Conservation (phyloP, 768 basidiomycete species). For the Tricholoma furcatifolium region DNA sequence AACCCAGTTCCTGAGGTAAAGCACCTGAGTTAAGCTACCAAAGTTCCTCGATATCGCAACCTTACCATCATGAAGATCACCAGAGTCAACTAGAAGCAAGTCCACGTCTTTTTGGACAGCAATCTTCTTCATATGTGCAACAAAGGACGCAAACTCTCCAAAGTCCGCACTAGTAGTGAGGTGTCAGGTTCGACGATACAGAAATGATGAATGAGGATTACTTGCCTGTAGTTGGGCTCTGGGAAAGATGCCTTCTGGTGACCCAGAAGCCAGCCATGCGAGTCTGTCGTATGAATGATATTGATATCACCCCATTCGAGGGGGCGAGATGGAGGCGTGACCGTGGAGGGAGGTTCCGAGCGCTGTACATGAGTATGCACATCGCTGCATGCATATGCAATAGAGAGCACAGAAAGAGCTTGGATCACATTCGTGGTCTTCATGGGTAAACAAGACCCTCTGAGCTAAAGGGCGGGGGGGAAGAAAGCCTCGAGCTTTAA, state of each 20-base stretch:
- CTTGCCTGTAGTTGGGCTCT: constrained; percentile 50
- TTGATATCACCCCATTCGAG: constrained; percentile 90
- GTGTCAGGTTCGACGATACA: not conserved
- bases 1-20: constrained; percentile 62
- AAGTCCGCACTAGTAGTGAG: constrained; percentile 30
- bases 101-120: constrained; percentile 63
- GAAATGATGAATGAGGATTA: not conserved
- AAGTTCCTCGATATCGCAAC: not conserved
- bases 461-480: not conserved
- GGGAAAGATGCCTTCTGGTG: constrained; percentile 76
- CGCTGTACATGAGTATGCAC: constrained; percentile 25
- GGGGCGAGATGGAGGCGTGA: constrained; percentile 62
- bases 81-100: constrained; percentile 78
- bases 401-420: not conserved
- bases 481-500: not conserved
- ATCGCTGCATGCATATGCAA: not conserved
- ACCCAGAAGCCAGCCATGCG: constrained; percentile 68
- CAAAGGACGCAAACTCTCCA: constrained; percentile 21
- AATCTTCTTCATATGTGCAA: constrained; percentile 14
- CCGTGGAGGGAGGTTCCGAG: constrained; percentile 36
- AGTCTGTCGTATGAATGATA: constrained; percentile 84
- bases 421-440: not conserved
- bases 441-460: not conserved
- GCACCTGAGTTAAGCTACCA: not conserved
- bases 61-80: constrained; percentile 74